Evolutionary conservation across 2,329 filamentous ascomycete species (phyloP), one percentile per base, ranked within the genome.

Genomic region (Penicillium psychrosexuale): DNA sequence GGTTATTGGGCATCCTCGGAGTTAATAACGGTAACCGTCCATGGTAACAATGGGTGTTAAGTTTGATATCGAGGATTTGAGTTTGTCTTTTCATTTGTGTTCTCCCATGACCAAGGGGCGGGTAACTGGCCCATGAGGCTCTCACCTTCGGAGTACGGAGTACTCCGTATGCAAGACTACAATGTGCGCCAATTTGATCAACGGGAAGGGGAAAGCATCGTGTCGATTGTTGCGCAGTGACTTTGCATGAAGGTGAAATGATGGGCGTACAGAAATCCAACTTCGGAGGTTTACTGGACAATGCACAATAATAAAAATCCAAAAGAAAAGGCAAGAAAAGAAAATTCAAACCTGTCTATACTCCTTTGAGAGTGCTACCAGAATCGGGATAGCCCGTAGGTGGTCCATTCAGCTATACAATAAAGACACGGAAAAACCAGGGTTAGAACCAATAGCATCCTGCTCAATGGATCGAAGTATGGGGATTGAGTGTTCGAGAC

Each of bases 101-200:
- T 33, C n/a, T 12, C 27, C 13, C 28, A 27, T 36, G n/a, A 24
- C 37, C 33, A 38, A 54, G 49, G 40, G 27, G 47, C 46, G 55
- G 55, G 33, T 58, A 50, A 51, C 34, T 49, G 53, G 55, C 58
- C 22, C 22, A 24, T 62, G 58, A 57, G 53, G 61, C 60, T 61
- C 56, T 59, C 54, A 12, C 12, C 3, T 38, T 9, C 37, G 9
- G 30, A 31, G 30, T 31, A 31, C 30, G 30, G 30, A 31, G 30
- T 24, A 5, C 27, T 36, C n/a, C 1, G 34, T 17, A 39, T 13
- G 12, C 22, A 13, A 47, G 15, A 15, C 24, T 30, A 44, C 28
- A 19, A 44, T 31, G 8, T 31, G 31, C 47, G 9, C 31, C 5
- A 19, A 49, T 17, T 24, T 40, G 28, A 17, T 39, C 13, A 36